Percentiles rank a stretch among this genome's conserved stretches.
Conservation (phyloP, 768 basidiomycete genomes). For the Mycena latifolia region DNA sequence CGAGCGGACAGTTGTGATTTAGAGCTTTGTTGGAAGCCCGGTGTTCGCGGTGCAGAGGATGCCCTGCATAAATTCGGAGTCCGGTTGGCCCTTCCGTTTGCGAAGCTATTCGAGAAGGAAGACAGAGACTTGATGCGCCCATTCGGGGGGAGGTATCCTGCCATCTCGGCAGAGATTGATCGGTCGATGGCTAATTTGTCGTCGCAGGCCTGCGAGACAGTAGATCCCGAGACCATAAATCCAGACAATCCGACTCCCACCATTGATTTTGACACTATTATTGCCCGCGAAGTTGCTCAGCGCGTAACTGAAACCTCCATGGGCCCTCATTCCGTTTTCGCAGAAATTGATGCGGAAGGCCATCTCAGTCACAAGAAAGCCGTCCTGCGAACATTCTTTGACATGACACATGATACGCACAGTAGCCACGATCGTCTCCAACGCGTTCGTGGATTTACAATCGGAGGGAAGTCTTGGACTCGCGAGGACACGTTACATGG, state of each 20-base stretch:
- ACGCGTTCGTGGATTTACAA: slow-evolving; percentile 36
- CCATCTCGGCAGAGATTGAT: slow-evolving; percentile 41
- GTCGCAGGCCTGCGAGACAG: not conserved
- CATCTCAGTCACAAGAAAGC: slow-evolving; percentile 35
- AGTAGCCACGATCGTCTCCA: slow-evolving; percentile 39
- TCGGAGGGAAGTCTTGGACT: slow-evolving; percentile 29
- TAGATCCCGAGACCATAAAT: not conserved
- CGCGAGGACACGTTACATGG: slow-evolving; percentile 5
- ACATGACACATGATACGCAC: slow-evolving; percentile 30
- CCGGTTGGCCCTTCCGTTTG: not conserved
- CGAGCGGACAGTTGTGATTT: slow-evolving; percentile 35
- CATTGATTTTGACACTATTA: not conserved
- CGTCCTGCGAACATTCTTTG: slow-evolving; percentile 28
- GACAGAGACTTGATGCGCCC: slow-evolving; percentile 42
- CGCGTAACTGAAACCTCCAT: not conserved
- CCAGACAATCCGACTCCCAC: slow-evolving; percentile 1
- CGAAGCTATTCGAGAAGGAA: not conserved
- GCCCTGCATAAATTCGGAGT: not conserved
- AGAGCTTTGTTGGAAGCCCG: slow-evolving; percentile 34
- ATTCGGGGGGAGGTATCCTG: slow-evolving; percentile 43
- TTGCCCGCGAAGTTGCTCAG: not conserved
- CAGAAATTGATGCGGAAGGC: not conserved
- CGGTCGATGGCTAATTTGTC: not conserved
- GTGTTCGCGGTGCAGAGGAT: not conserved
- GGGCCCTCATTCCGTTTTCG: not conserved